Evolutionary conservation across 225 moss, liverwort and hornwort genomes (phyloP).

Genomic region (Takakia lepidozioides): DNA sequence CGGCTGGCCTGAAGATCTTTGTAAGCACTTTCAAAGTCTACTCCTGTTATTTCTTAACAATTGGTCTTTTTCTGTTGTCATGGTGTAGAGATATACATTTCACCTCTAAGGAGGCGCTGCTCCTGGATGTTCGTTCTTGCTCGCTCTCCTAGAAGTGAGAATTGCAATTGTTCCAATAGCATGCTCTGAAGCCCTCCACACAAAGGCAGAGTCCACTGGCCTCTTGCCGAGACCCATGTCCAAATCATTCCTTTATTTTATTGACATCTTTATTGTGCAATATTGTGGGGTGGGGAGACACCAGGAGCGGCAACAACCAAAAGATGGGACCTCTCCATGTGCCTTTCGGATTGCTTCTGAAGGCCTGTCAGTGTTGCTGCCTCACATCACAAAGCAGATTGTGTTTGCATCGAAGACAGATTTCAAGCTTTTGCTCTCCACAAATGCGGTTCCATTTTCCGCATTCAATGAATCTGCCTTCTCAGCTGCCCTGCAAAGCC

Average conservation of each 20-base stretch:
- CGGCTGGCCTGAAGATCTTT: constrained; percentile 88
- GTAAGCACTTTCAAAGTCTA: constrained; percentile 27
- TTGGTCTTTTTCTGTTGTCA: too few relatives aligned
- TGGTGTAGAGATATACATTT: too few relatives aligned
- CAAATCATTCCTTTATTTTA: not conserved
- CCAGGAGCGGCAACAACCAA: constrained; percentile 75
- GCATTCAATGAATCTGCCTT: constrained; percentile 66
- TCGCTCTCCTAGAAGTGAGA: too few relatives aligned
- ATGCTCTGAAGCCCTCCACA: too few relatives aligned
- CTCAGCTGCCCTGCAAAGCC: constrained; percentile 40
- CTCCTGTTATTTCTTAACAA: too few relatives aligned
- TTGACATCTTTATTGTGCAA: not conserved
- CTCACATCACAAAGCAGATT: constrained; percentile 89
- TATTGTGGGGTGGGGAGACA: constrained; percentile 3
- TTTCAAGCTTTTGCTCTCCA: constrained; percentile 60
- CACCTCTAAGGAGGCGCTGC: too few relatives aligned
- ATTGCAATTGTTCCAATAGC: too few relatives aligned
- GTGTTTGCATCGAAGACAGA: constrained; percentile 50
- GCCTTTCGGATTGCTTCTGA: constrained; percentile 88
- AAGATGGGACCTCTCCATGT: constrained; percentile 47
- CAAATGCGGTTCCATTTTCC: constrained; percentile 58
- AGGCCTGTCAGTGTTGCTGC: constrained; percentile 66
- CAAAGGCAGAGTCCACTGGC: not conserved
- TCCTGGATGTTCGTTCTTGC: too few relatives aligned
- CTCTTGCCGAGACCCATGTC: not conserved